Conservation (phyloP, 139 green algal genomes). For the Volvox reticuliferus region DNA sequence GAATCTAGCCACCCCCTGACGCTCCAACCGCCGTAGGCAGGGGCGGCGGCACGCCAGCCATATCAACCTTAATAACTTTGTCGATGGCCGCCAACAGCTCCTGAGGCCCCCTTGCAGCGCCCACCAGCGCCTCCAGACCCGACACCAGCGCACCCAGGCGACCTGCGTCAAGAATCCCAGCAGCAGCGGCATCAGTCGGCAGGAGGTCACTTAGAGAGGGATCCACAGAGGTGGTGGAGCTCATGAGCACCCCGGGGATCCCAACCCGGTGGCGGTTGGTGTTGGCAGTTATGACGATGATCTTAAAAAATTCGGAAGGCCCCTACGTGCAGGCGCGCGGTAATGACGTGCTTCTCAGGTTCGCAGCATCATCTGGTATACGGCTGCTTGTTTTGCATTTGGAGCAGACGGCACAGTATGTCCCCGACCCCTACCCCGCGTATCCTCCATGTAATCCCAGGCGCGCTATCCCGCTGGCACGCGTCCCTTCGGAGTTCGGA, state of each 20-base stretch:
- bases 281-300: neutral
- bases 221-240: neutral
- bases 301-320: too few species aligned
- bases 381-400: too few species aligned
- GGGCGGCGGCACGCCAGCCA: neutral
- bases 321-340: too few species aligned
- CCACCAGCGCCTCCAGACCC: slow-evolving; percentile 1
- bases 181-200: too few species aligned
- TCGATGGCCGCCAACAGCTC: slow-evolving; percentile 7
- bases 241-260: neutral
- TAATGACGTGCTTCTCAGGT: too few species aligned
- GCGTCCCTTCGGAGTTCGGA: too few species aligned
- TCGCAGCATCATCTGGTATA: too few species aligned
- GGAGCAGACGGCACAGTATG: too few species aligned
- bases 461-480: too few species aligned
- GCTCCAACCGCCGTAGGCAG: neutral
- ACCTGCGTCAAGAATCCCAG: neutral
- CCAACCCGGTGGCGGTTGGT: neutral
- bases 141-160: neutral
- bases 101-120: neutral
- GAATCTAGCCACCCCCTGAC: neutral
- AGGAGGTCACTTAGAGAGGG: neutral
- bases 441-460: too few species aligned
- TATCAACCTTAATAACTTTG: neutral
- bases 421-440: too few species aligned